These are phyloP conservation scores for Xylariaceae sp. DNA, from an alignment of 2,329 filamentous ascomycete genomes.

Conservation along the genomic window DNA sequence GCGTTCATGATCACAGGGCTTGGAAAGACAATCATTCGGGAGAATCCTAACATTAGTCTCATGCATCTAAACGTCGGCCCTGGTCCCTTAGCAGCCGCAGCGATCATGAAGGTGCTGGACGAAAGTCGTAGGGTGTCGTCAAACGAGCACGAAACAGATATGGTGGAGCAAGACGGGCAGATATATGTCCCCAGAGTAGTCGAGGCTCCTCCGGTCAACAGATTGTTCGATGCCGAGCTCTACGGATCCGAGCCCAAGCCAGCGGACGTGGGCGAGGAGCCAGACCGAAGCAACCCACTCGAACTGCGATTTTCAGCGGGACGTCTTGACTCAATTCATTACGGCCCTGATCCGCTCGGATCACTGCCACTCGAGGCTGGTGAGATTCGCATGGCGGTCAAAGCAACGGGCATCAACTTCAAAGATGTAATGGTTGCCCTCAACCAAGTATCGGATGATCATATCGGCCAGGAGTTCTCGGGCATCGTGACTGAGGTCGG, in stretches of 20 bases:
- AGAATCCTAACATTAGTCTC: neutral
- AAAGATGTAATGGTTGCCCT: slow-evolving; percentile 3
- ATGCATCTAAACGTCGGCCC: slow-evolving; percentile 1
- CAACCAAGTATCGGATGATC: slow-evolving; percentile 1
- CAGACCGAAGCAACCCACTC: neutral
- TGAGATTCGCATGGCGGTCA: slow-evolving; percentile 23
- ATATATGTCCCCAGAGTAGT: slow-evolving; percentile 1
- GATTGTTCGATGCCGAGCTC: neutral
- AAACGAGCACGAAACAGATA: neutral
- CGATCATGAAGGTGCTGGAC: slow-evolving; percentile 1
- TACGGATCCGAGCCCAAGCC: neutral
- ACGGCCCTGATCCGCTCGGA: neutral
- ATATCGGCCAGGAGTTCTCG: slow-evolving; percentile 6
- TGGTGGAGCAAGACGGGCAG: neutral
- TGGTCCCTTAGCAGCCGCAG: neutral
- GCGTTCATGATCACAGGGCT: slow-evolving; percentile 1
- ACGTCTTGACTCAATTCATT: slow-evolving; percentile 1
- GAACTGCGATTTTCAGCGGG: neutral
- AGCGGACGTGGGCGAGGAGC: neutral
- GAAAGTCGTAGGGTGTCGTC: neutral
- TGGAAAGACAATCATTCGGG: slow-evolving; percentile 1
- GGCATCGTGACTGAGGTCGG: slow-evolving; percentile 3
- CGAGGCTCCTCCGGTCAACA: slow-evolving; percentile 2
- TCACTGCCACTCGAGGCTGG: neutral
- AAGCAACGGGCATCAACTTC: slow-evolving; percentile 15